Conservation (phyloP, 208 protist species). For the Leishmania turanica region DNA sequence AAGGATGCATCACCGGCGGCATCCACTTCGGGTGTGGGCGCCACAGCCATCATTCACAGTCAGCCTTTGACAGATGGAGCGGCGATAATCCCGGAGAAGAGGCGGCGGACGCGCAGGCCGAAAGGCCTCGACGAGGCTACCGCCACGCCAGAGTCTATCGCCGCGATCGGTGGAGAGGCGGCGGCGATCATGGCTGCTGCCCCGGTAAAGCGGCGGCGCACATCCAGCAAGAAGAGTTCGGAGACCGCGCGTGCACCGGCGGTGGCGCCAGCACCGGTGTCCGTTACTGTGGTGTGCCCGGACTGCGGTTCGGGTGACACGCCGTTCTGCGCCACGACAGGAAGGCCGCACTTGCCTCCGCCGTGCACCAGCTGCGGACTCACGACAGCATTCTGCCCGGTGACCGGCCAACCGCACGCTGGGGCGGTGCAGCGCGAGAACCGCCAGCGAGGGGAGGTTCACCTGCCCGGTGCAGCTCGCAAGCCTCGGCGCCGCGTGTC, state of each 20-base stretch:
- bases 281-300: slow-evolving; percentile 31
- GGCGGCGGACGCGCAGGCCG: slow-evolving; percentile 4
- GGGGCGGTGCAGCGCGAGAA: slow-evolving; percentile 32
- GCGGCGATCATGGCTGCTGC: neutral
- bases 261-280: neutral
- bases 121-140: neutral
- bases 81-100: neutral
- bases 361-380: slow-evolving; percentile 52
- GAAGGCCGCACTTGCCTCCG: slow-evolving; percentile 42
- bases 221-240: slow-evolving; percentile 3
- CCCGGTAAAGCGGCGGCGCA: slow-evolving; percentile 13
- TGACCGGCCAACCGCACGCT: slow-evolving; percentile 59
- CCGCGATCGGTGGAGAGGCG: neutral
- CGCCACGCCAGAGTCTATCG: neutral
- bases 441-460: slow-evolving; percentile 52
- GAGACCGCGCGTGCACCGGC: neutral
- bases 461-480: slow-evolving; percentile 29
- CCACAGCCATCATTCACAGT: neutral
- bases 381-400: slow-evolving; percentile 65
- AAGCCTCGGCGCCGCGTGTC: slow-evolving; percentile 7
- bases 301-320: slow-evolving; percentile 58
- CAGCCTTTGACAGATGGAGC: neutral
- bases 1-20: neutral
- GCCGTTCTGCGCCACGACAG: slow-evolving; percentile 65
- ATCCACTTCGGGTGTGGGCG: neutral